phyloP scores from a whole-genome alignment of 2,329 filamentous ascomycete genomes.

The Fusarium avenaceum region DNA sequence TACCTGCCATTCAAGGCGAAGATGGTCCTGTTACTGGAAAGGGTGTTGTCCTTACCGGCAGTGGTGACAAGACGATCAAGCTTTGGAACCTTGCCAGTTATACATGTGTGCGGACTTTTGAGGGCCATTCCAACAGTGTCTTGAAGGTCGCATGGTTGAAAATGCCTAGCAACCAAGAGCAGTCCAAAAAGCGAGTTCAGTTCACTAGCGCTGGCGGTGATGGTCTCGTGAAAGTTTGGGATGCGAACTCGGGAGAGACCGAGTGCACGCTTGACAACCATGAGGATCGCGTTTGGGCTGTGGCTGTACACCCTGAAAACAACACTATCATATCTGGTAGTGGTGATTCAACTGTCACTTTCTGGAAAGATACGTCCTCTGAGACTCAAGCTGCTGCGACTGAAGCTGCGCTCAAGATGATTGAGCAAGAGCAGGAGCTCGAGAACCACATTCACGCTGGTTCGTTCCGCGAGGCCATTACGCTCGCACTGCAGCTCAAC shows the following conservation, averaged over 20 bases:
- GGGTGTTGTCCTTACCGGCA: conserved; percentile 88
- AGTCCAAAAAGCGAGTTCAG: conserved; percentile 72
- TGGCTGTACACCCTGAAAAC: conserved; percentile 77
- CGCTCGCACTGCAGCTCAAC: conserved; percentile 90
- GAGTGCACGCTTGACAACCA: conserved; percentile 96
- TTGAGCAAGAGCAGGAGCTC: conserved; percentile 94
- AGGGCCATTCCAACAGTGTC: conserved; percentile 96
- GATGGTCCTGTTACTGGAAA: conserved; percentile 80
- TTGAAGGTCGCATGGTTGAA: conserved; percentile 92
- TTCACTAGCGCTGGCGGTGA: conserved; percentile 92
- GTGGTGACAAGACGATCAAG: conserved; percentile 95
- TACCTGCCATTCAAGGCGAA: conserved; percentile 79
- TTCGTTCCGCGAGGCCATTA: conserved; percentile 93
- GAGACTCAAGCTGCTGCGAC: conserved; percentile 82
- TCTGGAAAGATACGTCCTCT: conserved; percentile 93
- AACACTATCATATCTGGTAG: conserved; percentile 89
- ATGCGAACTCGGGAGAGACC: conserved; percentile 84
- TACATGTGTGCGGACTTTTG: conserved; percentile 91
- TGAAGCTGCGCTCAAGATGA: conserved; percentile 79
- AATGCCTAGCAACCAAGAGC: conserved; percentile 62
- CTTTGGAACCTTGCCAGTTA: conserved; percentile 95
- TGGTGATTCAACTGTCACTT: conserved; percentile 91
- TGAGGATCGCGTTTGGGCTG: conserved; percentile 93
- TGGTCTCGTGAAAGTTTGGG: conserved; percentile 97
- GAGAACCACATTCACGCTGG: conserved; percentile 91